A percentile compares a stretch with the other conserved stretches of the same genome.
Evolutionary conservation across 2,329 filamentous ascomycete species (phyloP).

Genomic region (Phyllosticta citriasiana): DNA sequence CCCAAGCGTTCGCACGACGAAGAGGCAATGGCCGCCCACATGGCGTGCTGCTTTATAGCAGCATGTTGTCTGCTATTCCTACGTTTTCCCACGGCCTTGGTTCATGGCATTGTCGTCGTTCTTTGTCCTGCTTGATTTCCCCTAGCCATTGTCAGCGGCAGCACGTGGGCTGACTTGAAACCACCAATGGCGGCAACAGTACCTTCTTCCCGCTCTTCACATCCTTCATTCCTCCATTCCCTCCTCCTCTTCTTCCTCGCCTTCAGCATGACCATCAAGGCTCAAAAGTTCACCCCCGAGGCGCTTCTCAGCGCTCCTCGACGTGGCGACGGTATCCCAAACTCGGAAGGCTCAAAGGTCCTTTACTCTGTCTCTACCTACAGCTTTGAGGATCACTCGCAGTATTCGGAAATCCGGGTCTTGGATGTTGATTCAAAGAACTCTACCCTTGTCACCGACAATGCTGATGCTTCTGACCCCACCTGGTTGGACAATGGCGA

Average conservation of each 20-base stretch:
- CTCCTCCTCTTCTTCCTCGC: conserved; percentile 5
- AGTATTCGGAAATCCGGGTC: conserved; percentile 57
- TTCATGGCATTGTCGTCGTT: background rate
- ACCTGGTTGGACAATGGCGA: conserved; percentile 63
- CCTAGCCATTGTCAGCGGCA: background rate
- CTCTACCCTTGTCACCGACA: conserved; percentile 55
- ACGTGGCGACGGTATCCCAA: conserved; percentile 60
- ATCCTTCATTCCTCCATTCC: background rate
- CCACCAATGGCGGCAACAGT: background rate
- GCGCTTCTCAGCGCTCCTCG: conserved; percentile 68
- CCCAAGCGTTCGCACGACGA: background rate
- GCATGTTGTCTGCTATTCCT: background rate
- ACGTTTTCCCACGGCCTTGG: background rate
- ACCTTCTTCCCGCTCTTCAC: background rate
- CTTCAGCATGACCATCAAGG: conserved; percentile 56
- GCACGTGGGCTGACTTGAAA: background rate
- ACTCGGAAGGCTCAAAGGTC: conserved; percentile 52
- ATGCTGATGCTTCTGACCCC: conserved; percentile 57
- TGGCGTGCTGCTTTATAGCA: background rate
- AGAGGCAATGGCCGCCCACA: background rate
- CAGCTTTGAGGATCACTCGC: conserved; percentile 65
- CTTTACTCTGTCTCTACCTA: conserved; percentile 66
- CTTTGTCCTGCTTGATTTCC: background rate
- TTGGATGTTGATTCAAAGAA: conserved; percentile 59
- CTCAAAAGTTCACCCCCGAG: conserved; percentile 64